Evolutionary conservation across 352 stramenopile species (phyloP), one percentile per base, ranked within the genome.

Genomic region (Globisporangium sylvaticum): DNA sequence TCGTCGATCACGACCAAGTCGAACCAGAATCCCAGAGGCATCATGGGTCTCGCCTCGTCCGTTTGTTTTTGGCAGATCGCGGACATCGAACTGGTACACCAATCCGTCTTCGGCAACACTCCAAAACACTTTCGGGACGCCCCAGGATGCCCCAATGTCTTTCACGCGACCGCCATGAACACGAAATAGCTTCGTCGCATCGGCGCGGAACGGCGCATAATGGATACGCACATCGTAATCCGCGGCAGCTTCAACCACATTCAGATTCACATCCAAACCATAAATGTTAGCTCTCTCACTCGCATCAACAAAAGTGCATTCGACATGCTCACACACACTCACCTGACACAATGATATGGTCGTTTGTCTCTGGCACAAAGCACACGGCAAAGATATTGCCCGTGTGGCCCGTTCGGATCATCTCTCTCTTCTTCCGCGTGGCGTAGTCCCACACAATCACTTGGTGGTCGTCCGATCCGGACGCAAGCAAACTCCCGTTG

Each of bases 321-420:
- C 3, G 22, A 67, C 29, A n/a, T 3, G 29, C 24, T 7, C 18
- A 10, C 29, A 29, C 5, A 3, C 14, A 25, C 22, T 9, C 12
- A 75, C 64, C 83, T 4, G 87, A 88, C 1, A 84, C 87, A 57
- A 95, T 69, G 48, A 95, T 84, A 64, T 95, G 79, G 73, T 92
- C 83, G 69, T 93, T 84, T 1, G 84, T 92, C 54, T 77, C 77
- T 2, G 85, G 84, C 58, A 97, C 80, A 69, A 97, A 95, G 69
- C 87, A 89, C 14, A 95, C 86, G 5, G 84, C 84, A 69, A 97
- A 96, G 58, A 97, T 95, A 66, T 96, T 97, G 65, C 89, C 76
- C 0, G 66, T 68, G 68, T 97, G 89, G 24, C 83, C 87, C 0
- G 90, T 93, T 10, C 80, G 70, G 61, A 97, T 95, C 46, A 74